Conservation (phyloP, 2,329 filamentous ascomycete genomes). For the Epicoccum nigrum region DNA sequence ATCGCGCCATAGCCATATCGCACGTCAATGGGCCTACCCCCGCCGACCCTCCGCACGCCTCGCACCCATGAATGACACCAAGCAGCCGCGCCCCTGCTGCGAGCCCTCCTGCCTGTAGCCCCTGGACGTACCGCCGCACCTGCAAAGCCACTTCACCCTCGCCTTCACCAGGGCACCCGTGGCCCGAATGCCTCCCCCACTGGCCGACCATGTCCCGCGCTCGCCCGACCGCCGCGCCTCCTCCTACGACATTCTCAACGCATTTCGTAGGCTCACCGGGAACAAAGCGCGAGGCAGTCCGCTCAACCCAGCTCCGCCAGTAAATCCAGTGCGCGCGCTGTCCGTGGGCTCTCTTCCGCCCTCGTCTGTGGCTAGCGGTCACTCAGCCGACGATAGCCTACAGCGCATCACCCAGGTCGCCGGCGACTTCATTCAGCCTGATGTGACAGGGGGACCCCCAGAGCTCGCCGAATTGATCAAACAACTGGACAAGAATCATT, state of each 20-base stretch:
- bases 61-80: slow-evolving; percentile 12
- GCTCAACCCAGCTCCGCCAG: slow-evolving; percentile 37
- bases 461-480: slow-evolving; percentile 42
- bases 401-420: slow-evolving; percentile 34
- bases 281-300: slow-evolving; percentile 45
- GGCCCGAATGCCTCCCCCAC: slow-evolving; percentile 47
- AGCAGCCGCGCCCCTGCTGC: slow-evolving; percentile 22
- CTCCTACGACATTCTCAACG: slow-evolving; percentile 46
- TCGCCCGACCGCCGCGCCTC: slow-evolving; percentile 49
- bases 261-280: slow-evolving; percentile 47
- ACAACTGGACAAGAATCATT: slow-evolving; percentile 35
- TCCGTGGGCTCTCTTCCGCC: slow-evolving; percentile 33
- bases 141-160: not conserved
- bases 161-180: slow-evolving; percentile 14
- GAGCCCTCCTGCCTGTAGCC: slow-evolving; percentile 10
- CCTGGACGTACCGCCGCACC: slow-evolving; percentile 2
- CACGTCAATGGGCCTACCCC: slow-evolving; percentile 8
- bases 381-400: slow-evolving; percentile 35
- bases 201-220: slow-evolving; percentile 40
- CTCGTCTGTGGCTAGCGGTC: slow-evolving; percentile 30
- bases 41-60: not conserved
- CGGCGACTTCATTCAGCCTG: slow-evolving; percentile 24
- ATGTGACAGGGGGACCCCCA: slow-evolving; percentile 45
- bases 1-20: not conserved
- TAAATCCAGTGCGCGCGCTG: slow-evolving; percentile 39